Conservation (phyloP, 1,284 basidiomycete species). For the Peniophora sp. region DNA sequence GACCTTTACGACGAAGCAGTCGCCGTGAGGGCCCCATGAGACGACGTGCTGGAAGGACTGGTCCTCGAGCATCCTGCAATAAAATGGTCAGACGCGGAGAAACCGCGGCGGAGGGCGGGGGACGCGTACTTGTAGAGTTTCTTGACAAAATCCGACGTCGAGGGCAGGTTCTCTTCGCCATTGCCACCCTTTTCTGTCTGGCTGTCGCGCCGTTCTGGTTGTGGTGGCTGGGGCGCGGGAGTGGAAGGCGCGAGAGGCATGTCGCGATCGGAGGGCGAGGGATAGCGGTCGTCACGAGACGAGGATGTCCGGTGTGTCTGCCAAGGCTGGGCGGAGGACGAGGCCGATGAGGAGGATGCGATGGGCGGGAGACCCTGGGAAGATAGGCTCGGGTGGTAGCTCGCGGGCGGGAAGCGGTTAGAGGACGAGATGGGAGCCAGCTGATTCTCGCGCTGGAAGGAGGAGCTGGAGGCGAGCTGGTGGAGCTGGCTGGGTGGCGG, state of each 20-base stretch:
- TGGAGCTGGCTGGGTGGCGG: slow-evolving; percentile 36
- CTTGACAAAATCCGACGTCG: slow-evolving; percentile 89
- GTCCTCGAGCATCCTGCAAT: slow-evolving; percentile 82
- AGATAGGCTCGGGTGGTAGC: slow-evolving; percentile 22
- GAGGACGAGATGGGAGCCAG: slow-evolving; percentile 24
- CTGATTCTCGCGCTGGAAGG: slow-evolving; percentile 23
- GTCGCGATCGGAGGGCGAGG: slow-evolving; percentile 16
- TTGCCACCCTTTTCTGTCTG: too few species aligned
- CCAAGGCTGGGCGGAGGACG: slow-evolving; percentile 16
- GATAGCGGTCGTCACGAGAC: slow-evolving; percentile 26
- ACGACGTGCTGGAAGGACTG: slow-evolving; percentile 68
- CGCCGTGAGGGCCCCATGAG: slow-evolving; percentile 81
- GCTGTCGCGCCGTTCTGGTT: slow-evolving; percentile 20
- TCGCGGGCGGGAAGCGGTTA: slow-evolving; percentile 17
- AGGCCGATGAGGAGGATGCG: slow-evolving; percentile 16
- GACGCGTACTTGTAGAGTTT: slow-evolving; percentile 88
- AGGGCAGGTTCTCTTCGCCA: slow-evolving; percentile 57
- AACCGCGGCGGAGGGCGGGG: slow-evolving; percentile 1
- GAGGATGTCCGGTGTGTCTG: slow-evolving; percentile 23
- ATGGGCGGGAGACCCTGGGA: slow-evolving; percentile 21
- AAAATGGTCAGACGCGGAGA: slow-evolving; percentile 6
- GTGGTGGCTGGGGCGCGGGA: slow-evolving; percentile 11
- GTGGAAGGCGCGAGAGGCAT: slow-evolving; percentile 16
- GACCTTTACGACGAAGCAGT: slow-evolving; percentile 86
- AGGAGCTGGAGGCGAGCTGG: slow-evolving; percentile 28